Percentiles rank a stretch among this genome's conserved stretches.
Conservation (phyloP, 306 rosid species). For the Trifolium fragiferum region DNA sequence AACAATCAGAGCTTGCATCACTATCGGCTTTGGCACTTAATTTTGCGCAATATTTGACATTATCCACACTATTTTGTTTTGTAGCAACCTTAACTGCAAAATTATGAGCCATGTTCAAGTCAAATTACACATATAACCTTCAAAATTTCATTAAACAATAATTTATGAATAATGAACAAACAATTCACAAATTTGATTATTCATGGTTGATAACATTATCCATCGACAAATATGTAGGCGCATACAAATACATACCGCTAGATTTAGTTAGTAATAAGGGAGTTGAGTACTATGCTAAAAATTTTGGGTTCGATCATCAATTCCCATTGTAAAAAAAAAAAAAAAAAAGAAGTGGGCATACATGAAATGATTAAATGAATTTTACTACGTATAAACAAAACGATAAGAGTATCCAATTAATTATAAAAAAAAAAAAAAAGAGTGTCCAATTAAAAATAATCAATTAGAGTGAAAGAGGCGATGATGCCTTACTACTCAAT, state of each 20-base stretch:
- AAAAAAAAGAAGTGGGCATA: too few relatives aligned
- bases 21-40: background rate
- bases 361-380: background rate
- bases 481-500: background rate
- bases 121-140: too few relatives aligned
- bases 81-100: background rate
- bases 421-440: too few relatives aligned
- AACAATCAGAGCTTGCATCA: background rate
- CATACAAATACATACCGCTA: too few relatives aligned
- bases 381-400: background rate
- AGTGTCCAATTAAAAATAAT: background rate
- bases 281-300: too few relatives aligned
- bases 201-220: background rate
- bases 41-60: background rate
- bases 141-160: too few relatives aligned
- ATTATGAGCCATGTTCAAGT: background rate
- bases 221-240: background rate
- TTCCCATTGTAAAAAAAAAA: too few relatives aligned
- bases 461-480: background rate
- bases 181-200: too few relatives aligned
- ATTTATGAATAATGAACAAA: too few relatives aligned
- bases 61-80: too few relatives aligned
- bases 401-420: background rate
- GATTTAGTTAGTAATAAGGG: too few relatives aligned
- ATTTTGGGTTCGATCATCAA: too few relatives aligned